These are phyloP conservation scores for Terana coerulea DNA, from an alignment of 768 basidiomycete species.

Conservation along the genomic window DNA sequence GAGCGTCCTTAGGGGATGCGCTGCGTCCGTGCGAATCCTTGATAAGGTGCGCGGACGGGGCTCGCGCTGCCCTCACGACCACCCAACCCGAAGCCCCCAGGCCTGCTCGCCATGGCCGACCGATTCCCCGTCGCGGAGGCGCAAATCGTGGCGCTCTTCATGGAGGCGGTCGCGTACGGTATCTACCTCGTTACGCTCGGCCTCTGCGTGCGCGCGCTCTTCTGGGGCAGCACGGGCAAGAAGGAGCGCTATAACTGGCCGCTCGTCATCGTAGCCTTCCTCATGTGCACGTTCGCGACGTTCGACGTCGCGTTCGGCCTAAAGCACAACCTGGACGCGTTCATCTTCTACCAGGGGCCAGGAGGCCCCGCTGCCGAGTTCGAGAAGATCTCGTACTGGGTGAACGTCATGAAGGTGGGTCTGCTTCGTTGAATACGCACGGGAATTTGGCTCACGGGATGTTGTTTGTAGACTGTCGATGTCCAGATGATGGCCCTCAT, in stretches of 20 bases:
- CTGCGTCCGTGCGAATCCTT: too few relatives aligned
- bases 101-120: too few relatives aligned
- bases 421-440: neutral
- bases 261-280: neutral
- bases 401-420: conserved; percentile 16
- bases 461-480: neutral
- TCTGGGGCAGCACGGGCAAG: neutral
- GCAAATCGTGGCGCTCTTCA: conserved; percentile 7
- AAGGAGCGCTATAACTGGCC: neutral
- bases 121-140: conserved; percentile 1
- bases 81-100: too few relatives aligned
- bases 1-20: too few relatives aligned
- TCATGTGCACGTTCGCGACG: conserved; percentile 1
- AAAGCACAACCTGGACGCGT: conserved; percentile 37
- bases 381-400: conserved; percentile 33
- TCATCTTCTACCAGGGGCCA: conserved; percentile 27
- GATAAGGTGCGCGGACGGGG: too few relatives aligned
- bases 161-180: conserved; percentile 11
- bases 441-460: neutral
- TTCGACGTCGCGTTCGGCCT: conserved; percentile 30
- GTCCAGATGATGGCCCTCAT: neutral
- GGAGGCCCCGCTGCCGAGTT: conserved; percentile 31
- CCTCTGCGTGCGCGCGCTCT: neutral
- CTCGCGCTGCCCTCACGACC: too few relatives aligned
- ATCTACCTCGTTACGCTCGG: conserved; percentile 1